A percentile compares a stretch with the other conserved stretches of the same genome.
Conservation (phyloP, 805 yeast species). For the Cyberlindnera nakhonratchasimensis region DNA sequence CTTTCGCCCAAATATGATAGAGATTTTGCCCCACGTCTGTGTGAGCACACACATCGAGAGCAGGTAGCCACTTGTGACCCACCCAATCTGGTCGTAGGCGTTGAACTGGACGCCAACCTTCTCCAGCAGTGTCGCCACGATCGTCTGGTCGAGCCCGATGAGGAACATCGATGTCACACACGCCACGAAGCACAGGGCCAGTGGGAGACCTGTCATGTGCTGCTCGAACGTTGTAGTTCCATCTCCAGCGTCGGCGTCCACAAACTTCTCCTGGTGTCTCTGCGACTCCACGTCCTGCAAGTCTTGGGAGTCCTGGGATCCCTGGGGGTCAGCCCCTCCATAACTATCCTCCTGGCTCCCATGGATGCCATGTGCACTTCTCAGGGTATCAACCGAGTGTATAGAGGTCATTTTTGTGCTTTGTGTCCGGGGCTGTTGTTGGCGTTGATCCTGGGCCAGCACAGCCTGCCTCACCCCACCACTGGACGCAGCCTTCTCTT, state of each 20-base stretch:
- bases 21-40: slow-evolving; percentile 53
- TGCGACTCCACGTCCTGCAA: slow-evolving; percentile 1
- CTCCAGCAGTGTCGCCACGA: slow-evolving; percentile 48
- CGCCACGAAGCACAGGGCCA: slow-evolving; percentile 17
- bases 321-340: too few species aligned
- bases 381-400: too few species aligned
- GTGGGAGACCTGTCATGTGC: slow-evolving; percentile 15
- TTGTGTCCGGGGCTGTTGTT: too few species aligned
- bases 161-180: slow-evolving; percentile 20
- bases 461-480: too few species aligned
- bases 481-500: too few species aligned
- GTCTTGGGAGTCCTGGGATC: too few species aligned
- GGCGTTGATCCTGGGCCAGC: too few species aligned
- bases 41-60: slow-evolving; percentile 51
- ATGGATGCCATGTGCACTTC: too few species aligned
- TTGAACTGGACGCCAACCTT: slow-evolving; percentile 47
- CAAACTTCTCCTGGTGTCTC: slow-evolving; percentile 7
- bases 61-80: slow-evolving; percentile 55
- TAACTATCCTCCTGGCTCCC: too few species aligned
- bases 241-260: slow-evolving; percentile 25
- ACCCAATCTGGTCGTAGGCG: slow-evolving; percentile 49
- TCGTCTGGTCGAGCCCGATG: slow-evolving; percentile 49
- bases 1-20: slow-evolving; percentile 57
- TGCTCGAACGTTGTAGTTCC: slow-evolving; percentile 22
- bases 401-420: too few species aligned